Base-by-base conservation (phyloP, 768 basidiomycete genomes). In the Naganishia onofrii region DNA sequence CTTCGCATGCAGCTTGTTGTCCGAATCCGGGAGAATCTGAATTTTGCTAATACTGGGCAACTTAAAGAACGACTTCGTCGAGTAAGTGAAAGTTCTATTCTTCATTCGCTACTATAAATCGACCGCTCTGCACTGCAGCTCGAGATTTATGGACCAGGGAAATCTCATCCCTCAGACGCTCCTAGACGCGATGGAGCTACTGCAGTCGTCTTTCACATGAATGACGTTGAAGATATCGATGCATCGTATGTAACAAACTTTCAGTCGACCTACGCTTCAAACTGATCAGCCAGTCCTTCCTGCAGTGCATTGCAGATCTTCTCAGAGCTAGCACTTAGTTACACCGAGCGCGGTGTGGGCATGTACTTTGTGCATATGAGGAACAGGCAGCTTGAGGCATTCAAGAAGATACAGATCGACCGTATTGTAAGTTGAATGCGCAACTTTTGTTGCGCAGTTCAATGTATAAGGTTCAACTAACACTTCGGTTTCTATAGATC, bases 1-100 rank as follows among this genome's bases (percentile, higher is more conserved):
- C 55, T 32, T 28, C 34, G 31, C 2, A 0, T 21, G 8, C 46
- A 78, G 74, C 82, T 99, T 55, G 94, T 99, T 57, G 85, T 97
- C 7, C 85, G 93, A 28, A 90, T 99, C 66, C 83, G 92, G 34
- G 95, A 98, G 81, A 90, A 87, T 76, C 84, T 99, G 31, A 91
- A 92, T 77, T 99, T 99, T 74, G 93, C 95, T 15, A 99, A 99
- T 78, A 94, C 94, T 26, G 90, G 93, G 42, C 93, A 94, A 76
- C 83, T 99, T 26, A 97, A 97, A 84, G 93, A 83, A 52, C 73
- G 82, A 15, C 71, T 83, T 3, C 70, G 82, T 55, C 90, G 93
- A 89, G 79, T 89, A 90, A 74, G 78, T 71, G 42, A 26, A 1
- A 52, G 23, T 31, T 26, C 26, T 19, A 23, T 19, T 32, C 12